Conservation (phyloP, 2,329 filamentous ascomycete species). For the Sclerotinia minor region DNA sequence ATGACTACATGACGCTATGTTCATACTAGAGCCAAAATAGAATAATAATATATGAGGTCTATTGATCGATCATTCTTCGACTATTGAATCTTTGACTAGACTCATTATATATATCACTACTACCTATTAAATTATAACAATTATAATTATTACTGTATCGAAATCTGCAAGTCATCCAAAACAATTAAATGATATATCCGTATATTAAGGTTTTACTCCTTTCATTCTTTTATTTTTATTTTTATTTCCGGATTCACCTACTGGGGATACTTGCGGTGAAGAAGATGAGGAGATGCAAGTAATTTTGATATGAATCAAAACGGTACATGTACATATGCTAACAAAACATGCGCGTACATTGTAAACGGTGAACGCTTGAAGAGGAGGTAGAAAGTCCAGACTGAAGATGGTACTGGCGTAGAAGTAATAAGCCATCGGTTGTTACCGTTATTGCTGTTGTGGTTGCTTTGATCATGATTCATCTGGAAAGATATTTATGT, state of each 20-base stretch:
- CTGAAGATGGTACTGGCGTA: not conserved
- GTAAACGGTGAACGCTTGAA: constrained; percentile 18
- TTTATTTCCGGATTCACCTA: not conserved
- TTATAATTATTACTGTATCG: not conserved
- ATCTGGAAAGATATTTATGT: not conserved
- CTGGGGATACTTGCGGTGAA: not conserved
- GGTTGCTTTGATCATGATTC: not conserved
- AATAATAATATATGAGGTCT: too few relatives aligned
- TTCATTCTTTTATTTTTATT: not conserved
- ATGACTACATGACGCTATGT: too few relatives aligned
- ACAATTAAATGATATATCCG: constrained; percentile 4
- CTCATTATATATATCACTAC: too few relatives aligned
- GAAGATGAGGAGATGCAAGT: constrained; percentile 12
- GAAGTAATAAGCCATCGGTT: not conserved
- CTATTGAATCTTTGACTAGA: too few relatives aligned
- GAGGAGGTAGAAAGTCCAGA: not conserved
- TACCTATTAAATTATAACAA: not conserved
- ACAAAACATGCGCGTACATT: too few relatives aligned
- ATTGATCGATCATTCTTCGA: too few relatives aligned
- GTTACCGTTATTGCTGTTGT: not conserved
- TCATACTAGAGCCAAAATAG: too few relatives aligned
- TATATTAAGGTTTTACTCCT: not conserved
- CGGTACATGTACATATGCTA: not conserved
- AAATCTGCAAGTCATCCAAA: constrained; percentile 20
- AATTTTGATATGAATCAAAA: constrained; percentile 12